These are phyloP conservation scores for Linum tenue DNA, from an alignment of 345 rosid genomes.

Conservation along the genomic window DNA sequence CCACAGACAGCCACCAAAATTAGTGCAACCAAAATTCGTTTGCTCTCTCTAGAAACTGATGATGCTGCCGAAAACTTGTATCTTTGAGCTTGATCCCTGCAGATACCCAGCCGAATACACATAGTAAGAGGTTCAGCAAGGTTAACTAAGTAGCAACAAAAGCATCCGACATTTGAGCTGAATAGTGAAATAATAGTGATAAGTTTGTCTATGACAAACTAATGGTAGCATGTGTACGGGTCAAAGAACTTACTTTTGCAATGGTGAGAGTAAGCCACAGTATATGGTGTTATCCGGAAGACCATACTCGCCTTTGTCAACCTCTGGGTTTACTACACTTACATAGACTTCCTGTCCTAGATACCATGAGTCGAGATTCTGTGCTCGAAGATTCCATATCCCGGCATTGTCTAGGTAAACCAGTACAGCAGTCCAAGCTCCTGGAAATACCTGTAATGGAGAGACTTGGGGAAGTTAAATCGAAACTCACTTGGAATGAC, in stretches of 20 bases:
- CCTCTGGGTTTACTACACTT: constrained; percentile 49
- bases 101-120: constrained; percentile 4
- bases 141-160: neutral
- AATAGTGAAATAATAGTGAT: neutral
- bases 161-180: neutral
- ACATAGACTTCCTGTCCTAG: constrained; percentile 79
- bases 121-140: neutral
- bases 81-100: constrained; percentile 76
- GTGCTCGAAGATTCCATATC: constrained; percentile 73
- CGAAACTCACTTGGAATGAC: no score
- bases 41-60: constrained; percentile 16
- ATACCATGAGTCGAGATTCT: constrained; percentile 85
- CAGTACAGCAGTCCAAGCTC: constrained; percentile 91
- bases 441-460: constrained; percentile 64
- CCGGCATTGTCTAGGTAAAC: constrained; percentile 87
- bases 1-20: constrained; percentile 18
- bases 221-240: neutral
- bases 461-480: no score
- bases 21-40: constrained; percentile 25
- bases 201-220: neutral
- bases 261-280: constrained; percentile 67
- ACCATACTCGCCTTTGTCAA: constrained; percentile 41
- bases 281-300: constrained; percentile 66
- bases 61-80: constrained; percentile 48
- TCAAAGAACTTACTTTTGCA: constrained; percentile 54